Base-by-base conservation (phyloP, 352 stramenopile genomes). In the Blastocystis sp. region DNA sequence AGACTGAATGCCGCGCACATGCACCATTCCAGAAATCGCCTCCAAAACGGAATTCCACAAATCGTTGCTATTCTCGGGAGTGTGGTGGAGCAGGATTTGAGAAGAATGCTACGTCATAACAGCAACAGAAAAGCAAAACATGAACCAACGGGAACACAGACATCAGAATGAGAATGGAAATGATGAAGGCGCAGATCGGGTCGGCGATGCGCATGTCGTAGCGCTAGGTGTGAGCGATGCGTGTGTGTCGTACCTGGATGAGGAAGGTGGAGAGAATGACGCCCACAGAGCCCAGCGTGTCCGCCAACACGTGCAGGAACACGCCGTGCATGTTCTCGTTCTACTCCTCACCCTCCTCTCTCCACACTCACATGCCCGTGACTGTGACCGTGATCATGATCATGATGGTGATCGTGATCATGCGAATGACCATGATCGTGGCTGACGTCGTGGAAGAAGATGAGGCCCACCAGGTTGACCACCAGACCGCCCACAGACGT, bases 311-410 rank as follows among this genome's bases (percentile, higher is more conserved):
- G 77, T 96, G 93, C 43, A 96, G 90, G 69, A 96, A 96, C 17
- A 96, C 93, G 11, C 93, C 93, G 88, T 95, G 94, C 92, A 96
- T 95, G 90, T 96, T 96, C 82, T 91, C 94, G 90, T 95, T 95
- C 78, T 90, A 92, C 19, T 1, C 86, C 45, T 3, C 62, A 48
- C 21, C 89, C 70, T 4, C 53, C 48, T 4, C 40, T 19, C 28
- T 81, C 78, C 48, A 88, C 4, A 53, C 87, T 28, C 17, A 86
- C 40, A 38, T 90, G 88, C 1, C 70, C 89, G 59, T 92, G 91
- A 41, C 89, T 82, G 86, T 92, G 90, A 11, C 91, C 90, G 53
- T 94, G 91, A 10, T 91, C 91, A 59, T 94, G 91, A 4, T 77
- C 69, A 56, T 48, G 52, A 38, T 92, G 91, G 60, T 95, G 92